phyloP scores from a whole-genome alignment of 1,284 basidiomycete genomes.

The Schizophyllum commune region DNA sequence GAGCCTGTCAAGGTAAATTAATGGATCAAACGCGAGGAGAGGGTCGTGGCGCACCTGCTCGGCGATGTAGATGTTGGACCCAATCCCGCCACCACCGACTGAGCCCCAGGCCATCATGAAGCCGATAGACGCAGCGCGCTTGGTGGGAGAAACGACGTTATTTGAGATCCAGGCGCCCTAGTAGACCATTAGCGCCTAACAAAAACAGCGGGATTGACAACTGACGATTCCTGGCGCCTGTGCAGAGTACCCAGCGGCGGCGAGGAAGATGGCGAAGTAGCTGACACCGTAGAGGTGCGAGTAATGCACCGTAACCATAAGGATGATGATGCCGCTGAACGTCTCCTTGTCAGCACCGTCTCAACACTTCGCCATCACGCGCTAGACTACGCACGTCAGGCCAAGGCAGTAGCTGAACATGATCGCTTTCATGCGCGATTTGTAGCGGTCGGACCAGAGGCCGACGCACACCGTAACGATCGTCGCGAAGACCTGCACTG shows the following conservation, averaged over 20 bases:
- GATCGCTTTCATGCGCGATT: constrained; percentile 8
- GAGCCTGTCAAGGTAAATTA: not conserved
- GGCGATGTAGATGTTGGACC: constrained; percentile 7
- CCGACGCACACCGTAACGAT: constrained; percentile 3
- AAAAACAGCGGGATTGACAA: not conserved
- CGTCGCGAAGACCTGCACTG: constrained; percentile 4
- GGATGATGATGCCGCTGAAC: constrained; percentile 4
- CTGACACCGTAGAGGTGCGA: constrained; percentile 5
- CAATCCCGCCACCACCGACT: constrained; percentile 7
- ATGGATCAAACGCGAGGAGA: not conserved
- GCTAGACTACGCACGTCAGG: not conserved
- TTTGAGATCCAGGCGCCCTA: constrained; percentile 4
- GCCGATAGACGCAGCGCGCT: constrained; percentile 6
- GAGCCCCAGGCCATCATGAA: constrained; percentile 10
- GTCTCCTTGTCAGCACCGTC: not conserved
- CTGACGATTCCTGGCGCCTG: constrained; percentile 6
- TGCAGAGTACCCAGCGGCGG: constrained; percentile 6
- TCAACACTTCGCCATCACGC: not conserved
- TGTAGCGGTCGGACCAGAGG: constrained; percentile 3
- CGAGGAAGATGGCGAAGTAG: constrained; percentile 9
- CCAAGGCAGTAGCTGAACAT: constrained; percentile 8
- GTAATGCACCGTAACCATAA: constrained; percentile 5
- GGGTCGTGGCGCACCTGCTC: not conserved
- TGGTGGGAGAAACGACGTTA: constrained; percentile 3
- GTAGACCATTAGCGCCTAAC: not conserved